Base-by-base conservation (phyloP, 768 basidiomycete genomes). In the Roridomyces roridus region DNA sequence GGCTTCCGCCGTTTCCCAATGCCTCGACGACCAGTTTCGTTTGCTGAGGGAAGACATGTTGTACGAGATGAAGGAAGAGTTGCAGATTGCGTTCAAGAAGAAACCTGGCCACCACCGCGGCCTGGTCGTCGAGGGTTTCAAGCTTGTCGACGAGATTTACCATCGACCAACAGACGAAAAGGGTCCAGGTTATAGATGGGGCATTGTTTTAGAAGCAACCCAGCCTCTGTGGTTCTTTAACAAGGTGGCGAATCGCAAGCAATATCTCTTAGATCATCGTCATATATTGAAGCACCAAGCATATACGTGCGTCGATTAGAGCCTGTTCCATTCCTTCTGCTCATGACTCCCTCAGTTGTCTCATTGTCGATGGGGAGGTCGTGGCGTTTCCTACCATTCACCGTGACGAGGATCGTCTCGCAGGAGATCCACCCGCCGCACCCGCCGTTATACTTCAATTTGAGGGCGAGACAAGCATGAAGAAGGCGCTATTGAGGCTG, bases 1-100 rank as follows among this genome's bases (percentile, higher is more conserved):
- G 0, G 71, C 71, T 4, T 60, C 75, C 5, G 72, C 79, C 1
- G 73, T 80, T 10, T 79, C 88, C 56, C 51, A 58, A 34, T 62
- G 60, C 17, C 74, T 88, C 5, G 88, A 89, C 58, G 86, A 87
- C 46, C 85, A 85, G 46, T 89, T 86, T 66, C 80, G 88, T 9
- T 73, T 89, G 17, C 67, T 87, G 10, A 71, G 88, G 8, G 87
- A 88, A 60, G 87, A 86, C 45, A 84, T 86, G 82, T 48, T 87
- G 3, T 71, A 77, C 52, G 82, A 85, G 54, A 74, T 87, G 45
- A 75, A 75, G 21, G 86, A 88, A 11, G 85, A 86, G 57, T 61
- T 87, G 11, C 76, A 79, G 54, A 71, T 80, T 10, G 74, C 70
- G 2, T 60, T 74, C 1, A 65, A 66, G 7, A 66, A 74, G 67